phyloP scores from a whole-genome alignment of 495 filamentous ascomycete species.

The Penicillium simplicissimum region DNA sequence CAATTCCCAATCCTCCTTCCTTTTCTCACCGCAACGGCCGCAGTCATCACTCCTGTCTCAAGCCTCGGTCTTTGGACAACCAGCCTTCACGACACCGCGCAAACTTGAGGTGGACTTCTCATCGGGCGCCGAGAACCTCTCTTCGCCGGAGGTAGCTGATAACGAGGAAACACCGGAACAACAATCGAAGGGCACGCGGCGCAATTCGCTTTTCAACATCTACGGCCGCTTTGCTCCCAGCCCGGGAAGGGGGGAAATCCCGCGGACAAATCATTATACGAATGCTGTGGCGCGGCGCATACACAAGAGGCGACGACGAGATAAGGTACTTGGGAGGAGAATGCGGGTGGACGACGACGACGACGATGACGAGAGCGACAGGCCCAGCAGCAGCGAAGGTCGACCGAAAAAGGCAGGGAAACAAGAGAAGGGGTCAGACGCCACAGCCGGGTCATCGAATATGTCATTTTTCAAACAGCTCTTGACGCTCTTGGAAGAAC shows the following conservation, averaged over 20 bases:
- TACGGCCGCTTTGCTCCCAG: constrained; percentile 49
- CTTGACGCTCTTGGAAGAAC: constrained; percentile 68
- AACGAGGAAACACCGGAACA: constrained; percentile 70
- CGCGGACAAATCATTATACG: constrained; percentile 52
- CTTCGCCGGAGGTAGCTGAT: constrained; percentile 72
- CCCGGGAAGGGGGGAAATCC: constrained; percentile 60
- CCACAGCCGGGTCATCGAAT: constrained; percentile 15
- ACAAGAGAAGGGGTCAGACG: constrained; percentile 13
- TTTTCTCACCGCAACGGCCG: constrained; percentile 39
- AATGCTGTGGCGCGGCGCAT: constrained; percentile 53
- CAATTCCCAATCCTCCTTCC: constrained; percentile 50
- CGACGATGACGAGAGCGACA: constrained; percentile 60
- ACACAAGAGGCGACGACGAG: constrained; percentile 54
- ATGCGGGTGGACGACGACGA: constrained; percentile 53
- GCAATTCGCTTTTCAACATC: constrained; percentile 44
- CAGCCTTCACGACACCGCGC: constrained; percentile 78
- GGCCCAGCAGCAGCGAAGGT: constrained; percentile 46
- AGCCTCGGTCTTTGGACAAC: constrained; percentile 58
- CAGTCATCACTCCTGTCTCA: constrained; percentile 30
- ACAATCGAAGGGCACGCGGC: constrained; percentile 44
- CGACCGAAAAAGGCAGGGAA: constrained; percentile 21
- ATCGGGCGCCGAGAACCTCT: constrained; percentile 75
- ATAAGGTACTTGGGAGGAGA: constrained; percentile 45
- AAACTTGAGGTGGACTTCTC: constrained; percentile 71
- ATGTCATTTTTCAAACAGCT: constrained; percentile 54